Percentiles rank a stretch among this genome's conserved stretches.
Evolutionary conservation across 2,329 filamentous ascomycete genomes (phyloP).

Genomic region (Cladosporium austrohemisphaericum): DNA sequence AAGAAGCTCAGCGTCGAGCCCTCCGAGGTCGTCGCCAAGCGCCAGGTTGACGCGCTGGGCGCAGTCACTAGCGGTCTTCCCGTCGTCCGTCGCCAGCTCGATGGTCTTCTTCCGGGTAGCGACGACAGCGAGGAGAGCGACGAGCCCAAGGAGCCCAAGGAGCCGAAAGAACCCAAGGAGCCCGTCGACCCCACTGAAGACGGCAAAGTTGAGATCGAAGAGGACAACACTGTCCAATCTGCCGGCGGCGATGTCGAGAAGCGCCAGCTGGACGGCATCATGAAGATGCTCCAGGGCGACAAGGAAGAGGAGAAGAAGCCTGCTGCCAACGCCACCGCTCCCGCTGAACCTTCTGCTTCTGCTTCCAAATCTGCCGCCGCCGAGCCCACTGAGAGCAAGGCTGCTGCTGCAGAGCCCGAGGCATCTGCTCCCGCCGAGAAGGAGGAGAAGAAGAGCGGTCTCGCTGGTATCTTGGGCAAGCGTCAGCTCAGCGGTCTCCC

Average conservation of each 20-base stretch:
- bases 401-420: neutral
- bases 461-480: neutral
- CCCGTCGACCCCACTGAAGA: neutral
- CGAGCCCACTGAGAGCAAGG: neutral
- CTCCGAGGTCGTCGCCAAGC: neutral
- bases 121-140: neutral
- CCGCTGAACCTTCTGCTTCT: no score
- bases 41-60: neutral
- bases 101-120: neutral
- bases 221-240: no score
- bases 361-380: neutral
- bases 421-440: neutral
- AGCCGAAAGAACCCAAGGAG: slow-evolving; percentile 2
- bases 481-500: neutral
- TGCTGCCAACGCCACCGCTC: neutral
- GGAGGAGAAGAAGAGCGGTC: neutral
- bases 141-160: neutral
- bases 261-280: neutral
- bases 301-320: neutral
- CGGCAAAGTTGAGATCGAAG: neutral
- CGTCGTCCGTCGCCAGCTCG: neutral
- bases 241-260: no score
- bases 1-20: slow-evolving; percentile 3
- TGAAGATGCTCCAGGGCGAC: neutral
- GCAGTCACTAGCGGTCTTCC: neutral